Evolutionary conservation across 805 yeast species (phyloP).

Genomic region (Torulaspora maleeae): DNA sequence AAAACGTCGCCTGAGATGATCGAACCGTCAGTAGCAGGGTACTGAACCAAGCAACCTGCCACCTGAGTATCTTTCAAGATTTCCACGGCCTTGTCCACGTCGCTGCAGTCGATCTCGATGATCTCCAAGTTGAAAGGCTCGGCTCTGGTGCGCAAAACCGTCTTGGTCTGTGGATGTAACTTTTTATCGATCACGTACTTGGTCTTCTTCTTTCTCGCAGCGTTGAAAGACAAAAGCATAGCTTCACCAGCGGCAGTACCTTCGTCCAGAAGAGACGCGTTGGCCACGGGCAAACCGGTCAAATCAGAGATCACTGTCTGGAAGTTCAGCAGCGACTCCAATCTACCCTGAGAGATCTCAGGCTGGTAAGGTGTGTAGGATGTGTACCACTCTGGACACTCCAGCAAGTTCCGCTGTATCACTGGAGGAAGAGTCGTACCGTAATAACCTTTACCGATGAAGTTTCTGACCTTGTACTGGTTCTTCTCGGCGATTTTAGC

Average conservation of each 20-base stretch:
- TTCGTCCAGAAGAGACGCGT: constrained; percentile 92
- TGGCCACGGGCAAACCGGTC: constrained; percentile 92
- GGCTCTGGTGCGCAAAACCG: constrained; percentile 77
- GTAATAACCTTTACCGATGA: constrained; percentile 92
- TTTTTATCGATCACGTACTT: constrained; percentile 68
- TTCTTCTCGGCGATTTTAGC: constrained; percentile 69
- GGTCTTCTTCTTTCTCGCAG: constrained; percentile 59
- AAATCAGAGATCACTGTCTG: constrained; percentile 89
- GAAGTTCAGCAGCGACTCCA: constrained; percentile 82
- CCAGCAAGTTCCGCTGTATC: constrained; percentile 85
- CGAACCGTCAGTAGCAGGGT: constrained; percentile 84
- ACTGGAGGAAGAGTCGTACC: constrained; percentile 89
- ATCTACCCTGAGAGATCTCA: constrained; percentile 93
- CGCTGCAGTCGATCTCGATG: constrained; percentile 50
- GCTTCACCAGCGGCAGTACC: constrained; percentile 98
- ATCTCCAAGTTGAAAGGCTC: constrained; percentile 64
- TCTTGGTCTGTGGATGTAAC: constrained; percentile 81
- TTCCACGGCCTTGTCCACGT: constrained; percentile 37
- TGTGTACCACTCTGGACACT: constrained; percentile 97
- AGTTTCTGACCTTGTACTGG: constrained; percentile 57
- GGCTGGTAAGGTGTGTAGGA: constrained; percentile 99
- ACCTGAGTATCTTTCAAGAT: constrained; percentile 41
- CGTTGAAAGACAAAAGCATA: constrained; percentile 74
- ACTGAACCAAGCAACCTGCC: constrained; percentile 84
- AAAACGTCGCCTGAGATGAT: constrained; percentile 48